Conservation (phyloP, 2,329 filamentous ascomycete species). For the Albifimbria verrucaria region DNA sequence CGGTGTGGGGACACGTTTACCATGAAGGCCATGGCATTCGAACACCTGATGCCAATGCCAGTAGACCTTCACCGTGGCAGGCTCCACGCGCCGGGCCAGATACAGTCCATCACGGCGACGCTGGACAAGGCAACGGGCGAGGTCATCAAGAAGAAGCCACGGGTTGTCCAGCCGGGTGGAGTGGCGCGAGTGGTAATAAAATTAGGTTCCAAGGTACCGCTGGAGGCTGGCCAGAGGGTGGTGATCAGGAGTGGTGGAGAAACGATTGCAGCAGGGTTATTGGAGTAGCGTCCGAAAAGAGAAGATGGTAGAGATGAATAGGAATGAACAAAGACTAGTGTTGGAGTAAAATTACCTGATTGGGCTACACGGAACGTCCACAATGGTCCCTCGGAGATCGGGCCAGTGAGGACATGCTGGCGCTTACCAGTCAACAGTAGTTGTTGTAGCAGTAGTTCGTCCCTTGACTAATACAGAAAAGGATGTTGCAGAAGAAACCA, state of each 20-base stretch:
- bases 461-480: too few species aligned
- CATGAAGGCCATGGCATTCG: constrained; percentile 83
- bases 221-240: constrained; percentile 77
- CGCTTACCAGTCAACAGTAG: too few species aligned
- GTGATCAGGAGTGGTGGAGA: constrained; percentile 77
- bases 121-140: constrained; percentile 77
- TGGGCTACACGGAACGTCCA: not conserved
- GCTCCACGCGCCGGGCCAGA: constrained; percentile 72
- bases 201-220: constrained; percentile 68
- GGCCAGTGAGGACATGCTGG: too few species aligned
- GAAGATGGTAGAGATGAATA: constrained; percentile 4
- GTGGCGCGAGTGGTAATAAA: constrained; percentile 77
- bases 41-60: constrained; percentile 82
- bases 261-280: constrained; percentile 81
- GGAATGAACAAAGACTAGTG: not conserved
- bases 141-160: constrained; percentile 78
- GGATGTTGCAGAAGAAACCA: too few species aligned
- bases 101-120: constrained; percentile 67
- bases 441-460: too few species aligned
- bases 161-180: constrained; percentile 74
- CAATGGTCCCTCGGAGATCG: not conserved
- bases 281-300: constrained; percentile 54
- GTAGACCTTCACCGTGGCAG: constrained; percentile 87
- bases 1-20: constrained; percentile 70
- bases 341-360: not conserved